Conservation (phyloP, 2,329 filamentous ascomycete genomes). For the Colletotrichum tamarilloi region DNA sequence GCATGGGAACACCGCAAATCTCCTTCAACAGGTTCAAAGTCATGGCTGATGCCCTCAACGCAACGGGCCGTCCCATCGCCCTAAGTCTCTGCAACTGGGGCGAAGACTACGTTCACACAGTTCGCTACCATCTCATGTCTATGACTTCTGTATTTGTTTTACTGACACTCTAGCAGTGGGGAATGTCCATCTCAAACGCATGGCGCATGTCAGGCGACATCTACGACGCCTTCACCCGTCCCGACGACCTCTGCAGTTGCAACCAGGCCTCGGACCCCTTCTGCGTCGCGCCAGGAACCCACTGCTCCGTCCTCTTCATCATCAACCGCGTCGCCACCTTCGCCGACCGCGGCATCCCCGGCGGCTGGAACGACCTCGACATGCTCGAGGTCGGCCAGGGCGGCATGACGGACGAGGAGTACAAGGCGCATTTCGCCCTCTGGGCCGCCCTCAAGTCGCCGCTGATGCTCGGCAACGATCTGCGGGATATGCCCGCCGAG, state of each 20-base stretch:
- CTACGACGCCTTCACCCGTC: constrained; percentile 46
- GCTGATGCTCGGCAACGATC: constrained; percentile 54
- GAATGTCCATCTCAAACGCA: constrained; percentile 44
- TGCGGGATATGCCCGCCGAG: constrained; percentile 41
- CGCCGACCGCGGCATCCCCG: constrained; percentile 33
- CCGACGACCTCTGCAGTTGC: constrained; percentile 46
- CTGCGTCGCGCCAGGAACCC: constrained; percentile 39
- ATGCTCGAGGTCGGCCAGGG: constrained; percentile 54
- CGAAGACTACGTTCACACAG: constrained; percentile 40
- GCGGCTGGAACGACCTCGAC: constrained; percentile 49
- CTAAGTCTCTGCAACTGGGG: constrained; percentile 51
- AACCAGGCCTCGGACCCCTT: constrained; percentile 41
- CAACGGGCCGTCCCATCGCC: constrained; percentile 45
- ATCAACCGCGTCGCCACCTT: constrained; percentile 40
- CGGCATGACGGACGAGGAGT: constrained; percentile 49
- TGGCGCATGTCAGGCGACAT: constrained; percentile 49
- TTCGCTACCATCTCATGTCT: neutral
- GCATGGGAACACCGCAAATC: constrained; percentile 41
- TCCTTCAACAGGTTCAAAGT: constrained; percentile 44
- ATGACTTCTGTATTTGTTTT: no score
- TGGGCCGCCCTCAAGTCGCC: constrained; percentile 60
- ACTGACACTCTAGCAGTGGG: constrained; percentile 41
- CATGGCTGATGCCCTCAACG: constrained; percentile 48
- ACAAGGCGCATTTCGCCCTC: constrained; percentile 57
- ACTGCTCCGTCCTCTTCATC: constrained; percentile 43